phyloP scores from a whole-genome alignment of 192 early-diverging fungal genomes.

The Blastocladiella britannica region DNA sequence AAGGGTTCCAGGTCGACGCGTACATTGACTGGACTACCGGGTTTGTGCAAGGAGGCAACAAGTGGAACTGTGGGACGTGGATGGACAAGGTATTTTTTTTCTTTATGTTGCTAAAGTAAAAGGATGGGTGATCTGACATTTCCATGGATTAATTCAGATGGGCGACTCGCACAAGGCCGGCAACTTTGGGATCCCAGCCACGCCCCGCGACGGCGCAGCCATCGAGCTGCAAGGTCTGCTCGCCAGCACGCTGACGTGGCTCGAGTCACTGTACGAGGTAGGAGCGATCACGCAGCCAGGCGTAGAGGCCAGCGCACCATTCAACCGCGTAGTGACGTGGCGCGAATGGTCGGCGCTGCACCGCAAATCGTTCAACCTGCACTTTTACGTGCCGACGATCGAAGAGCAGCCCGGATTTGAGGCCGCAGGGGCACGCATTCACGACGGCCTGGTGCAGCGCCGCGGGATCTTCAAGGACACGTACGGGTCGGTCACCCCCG shows the following conservation, averaged over 20 bases:
- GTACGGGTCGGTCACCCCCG: constrained; percentile 41
- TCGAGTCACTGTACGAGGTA: constrained; percentile 27
- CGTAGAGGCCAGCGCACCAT: constrained; percentile 18
- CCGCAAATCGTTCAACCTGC: constrained; percentile 58
- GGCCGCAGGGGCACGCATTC: too few relatives aligned
- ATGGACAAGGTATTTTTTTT: constrained; percentile 97
- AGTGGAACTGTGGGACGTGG: constrained; percentile 95
- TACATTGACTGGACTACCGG: constrained; percentile 57
- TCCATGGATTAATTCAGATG: constrained; percentile 19
- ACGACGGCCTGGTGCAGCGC: constrained; percentile 39
- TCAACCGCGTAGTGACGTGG: constrained; percentile 30
- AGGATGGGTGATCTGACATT: constrained; percentile 20
- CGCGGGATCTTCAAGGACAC: constrained; percentile 92
- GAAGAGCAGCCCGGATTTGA: constrained; percentile 4
- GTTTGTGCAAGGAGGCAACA: constrained; percentile 66
- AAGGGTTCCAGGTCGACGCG: constrained; percentile 70
- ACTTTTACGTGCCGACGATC: constrained; percentile 78
- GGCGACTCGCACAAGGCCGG: constrained; percentile 85
- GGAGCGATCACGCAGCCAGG: constrained; percentile 19
- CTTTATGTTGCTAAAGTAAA: too few relatives aligned
- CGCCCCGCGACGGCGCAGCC: constrained; percentile 75
- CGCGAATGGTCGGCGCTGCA: constrained; percentile 61
- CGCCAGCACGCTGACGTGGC: constrained; percentile 68
- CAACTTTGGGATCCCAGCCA: constrained; percentile 73
- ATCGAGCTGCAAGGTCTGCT: constrained; percentile 82